Evolutionary conservation across 2,329 filamentous ascomycete genomes (phyloP), one percentile per base, ranked within the genome.

Genomic region (Apiospora sp.): DNA sequence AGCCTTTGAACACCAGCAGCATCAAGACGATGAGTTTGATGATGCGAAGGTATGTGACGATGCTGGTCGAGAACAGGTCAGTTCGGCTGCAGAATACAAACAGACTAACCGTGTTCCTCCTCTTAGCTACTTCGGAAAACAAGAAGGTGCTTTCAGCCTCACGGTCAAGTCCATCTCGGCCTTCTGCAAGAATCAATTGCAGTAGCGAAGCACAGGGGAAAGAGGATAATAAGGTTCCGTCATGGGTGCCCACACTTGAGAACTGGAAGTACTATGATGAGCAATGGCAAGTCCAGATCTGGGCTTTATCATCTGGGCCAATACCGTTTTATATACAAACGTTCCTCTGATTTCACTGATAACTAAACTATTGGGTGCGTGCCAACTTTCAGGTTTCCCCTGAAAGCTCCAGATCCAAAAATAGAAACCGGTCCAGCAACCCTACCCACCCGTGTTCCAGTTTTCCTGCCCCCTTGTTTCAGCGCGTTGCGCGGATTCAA

Each of bases 1-100:
- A 64, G 34, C 58, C 58, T 14, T 22, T 64, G 34, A 64, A 64
- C 19, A 64, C 10, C 34, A 64, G 58, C 22, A 64, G 58, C 34
- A 64, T 41, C 34, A 64, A 64, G 58, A 64, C 58, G 19, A 41
- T 64, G 22, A 64, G 30, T 13, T 24, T 64, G 34, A 64, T 64
- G 58, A 64, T 64, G 58, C 41, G 58, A 24, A 64, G 58, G 58
- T 64, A 41, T 10, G 58, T 64, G 16, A 3, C 5, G 16, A 10
- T 64, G 19, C 13, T 10, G 4, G 19, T 22, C 22, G 3, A 37
- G 2, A 10, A 19, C 19, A 19, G n/a, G 8, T 2, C 0, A 41
- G 8, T 41, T 10, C n/a, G 0, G 10, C 5, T 13, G n/a, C 3
- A 0, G 13, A 41, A n/a, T 8, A 14, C 4, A 2, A 1, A 41